These are phyloP conservation scores for Dothideomycetes sp. DNA, from an alignment of 2,329 filamentous ascomycete species.

Conservation along the genomic window DNA sequence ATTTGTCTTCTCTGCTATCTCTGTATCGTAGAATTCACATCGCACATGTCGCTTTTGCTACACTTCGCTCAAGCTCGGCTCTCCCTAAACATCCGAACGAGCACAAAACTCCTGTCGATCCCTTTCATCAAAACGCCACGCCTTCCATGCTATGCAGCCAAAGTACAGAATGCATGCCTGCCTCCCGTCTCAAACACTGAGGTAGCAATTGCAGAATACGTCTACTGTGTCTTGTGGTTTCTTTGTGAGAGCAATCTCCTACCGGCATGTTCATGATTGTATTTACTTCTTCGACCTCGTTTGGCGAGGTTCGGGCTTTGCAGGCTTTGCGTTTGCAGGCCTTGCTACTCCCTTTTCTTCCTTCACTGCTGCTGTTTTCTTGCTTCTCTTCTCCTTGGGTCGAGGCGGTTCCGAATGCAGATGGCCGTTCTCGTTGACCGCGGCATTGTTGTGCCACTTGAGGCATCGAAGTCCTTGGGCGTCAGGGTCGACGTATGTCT, in stretches of 20 bases:
- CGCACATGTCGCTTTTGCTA: no score
- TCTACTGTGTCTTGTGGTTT: no score
- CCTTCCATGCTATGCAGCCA: slow-evolving; percentile 4
- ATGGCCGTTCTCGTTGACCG: slow-evolving; percentile 16
- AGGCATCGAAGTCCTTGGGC: slow-evolving; percentile 48
- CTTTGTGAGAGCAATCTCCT: no score
- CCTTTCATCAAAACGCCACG: background rate
- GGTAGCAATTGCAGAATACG: no score
- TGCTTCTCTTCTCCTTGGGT: slow-evolving; percentile 18
- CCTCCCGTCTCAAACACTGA: no score
- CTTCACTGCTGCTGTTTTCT: slow-evolving; percentile 10
- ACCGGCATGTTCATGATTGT: background rate
- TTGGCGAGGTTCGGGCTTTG: slow-evolving; percentile 40
- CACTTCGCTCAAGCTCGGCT: background rate
- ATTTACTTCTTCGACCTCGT: slow-evolving; percentile 24
- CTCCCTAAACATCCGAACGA: background rate
- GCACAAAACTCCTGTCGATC: background rate
- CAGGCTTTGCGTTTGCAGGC: slow-evolving; percentile 11
- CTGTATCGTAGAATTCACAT: no score
- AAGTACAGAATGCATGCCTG: background rate
- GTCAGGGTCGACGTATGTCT: slow-evolving; percentile 45
- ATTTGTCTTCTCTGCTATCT: no score
- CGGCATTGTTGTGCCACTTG: slow-evolving; percentile 49
- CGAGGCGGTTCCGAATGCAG: slow-evolving; percentile 17
- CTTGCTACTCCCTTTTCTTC: slow-evolving; percentile 17